A percentile compares a stretch with the other conserved stretches of the same genome.
phyloP scores from a whole-genome alignment of 2,329 filamentous ascomycete genomes.

The Cladobotryum protrusum region DNA sequence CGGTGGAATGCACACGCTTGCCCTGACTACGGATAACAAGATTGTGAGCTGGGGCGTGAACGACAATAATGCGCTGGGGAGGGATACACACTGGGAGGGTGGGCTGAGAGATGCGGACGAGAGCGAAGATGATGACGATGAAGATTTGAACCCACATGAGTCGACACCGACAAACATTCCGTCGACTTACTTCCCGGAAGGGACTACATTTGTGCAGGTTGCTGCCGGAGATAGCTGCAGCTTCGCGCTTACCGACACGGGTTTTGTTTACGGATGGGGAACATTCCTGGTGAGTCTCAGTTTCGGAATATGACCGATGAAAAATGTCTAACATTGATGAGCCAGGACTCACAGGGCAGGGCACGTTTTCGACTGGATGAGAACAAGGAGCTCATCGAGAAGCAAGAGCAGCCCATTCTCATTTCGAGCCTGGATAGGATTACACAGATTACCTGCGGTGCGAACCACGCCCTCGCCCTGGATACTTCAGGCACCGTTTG shows the following conservation, averaged over 20 bases:
- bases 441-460: constrained; percentile 52
- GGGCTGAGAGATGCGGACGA: constrained; percentile 18
- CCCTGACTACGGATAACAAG: constrained; percentile 53
- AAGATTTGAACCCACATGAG: constrained; percentile 52
- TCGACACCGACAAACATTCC: constrained; percentile 47
- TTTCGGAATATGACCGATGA: neutral
- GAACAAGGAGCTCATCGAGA: constrained; percentile 33
- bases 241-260: constrained; percentile 63
- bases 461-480: constrained; percentile 61
- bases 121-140: constrained; percentile 30
- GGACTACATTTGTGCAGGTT: constrained; percentile 52
- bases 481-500: constrained; percentile 41
- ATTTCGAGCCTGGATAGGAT: constrained; percentile 54
- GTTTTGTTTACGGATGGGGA: constrained; percentile 69
- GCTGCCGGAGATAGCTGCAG: constrained; percentile 59
- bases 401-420: constrained; percentile 39
- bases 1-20: constrained; percentile 59
- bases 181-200: constrained; percentile 44
- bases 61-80: constrained; percentile 57
- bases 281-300: constrained; percentile 55
- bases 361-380: constrained; percentile 43
- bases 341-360: constrained; percentile 28
- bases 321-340: constrained; percentile 1
- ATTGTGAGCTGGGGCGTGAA: constrained; percentile 64
- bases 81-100: constrained; percentile 45